Percentiles rank a stretch among this genome's conserved stretches.
Evolutionary conservation across 805 yeast species (phyloP).

Genomic region (Blastobotrys americana): DNA sequence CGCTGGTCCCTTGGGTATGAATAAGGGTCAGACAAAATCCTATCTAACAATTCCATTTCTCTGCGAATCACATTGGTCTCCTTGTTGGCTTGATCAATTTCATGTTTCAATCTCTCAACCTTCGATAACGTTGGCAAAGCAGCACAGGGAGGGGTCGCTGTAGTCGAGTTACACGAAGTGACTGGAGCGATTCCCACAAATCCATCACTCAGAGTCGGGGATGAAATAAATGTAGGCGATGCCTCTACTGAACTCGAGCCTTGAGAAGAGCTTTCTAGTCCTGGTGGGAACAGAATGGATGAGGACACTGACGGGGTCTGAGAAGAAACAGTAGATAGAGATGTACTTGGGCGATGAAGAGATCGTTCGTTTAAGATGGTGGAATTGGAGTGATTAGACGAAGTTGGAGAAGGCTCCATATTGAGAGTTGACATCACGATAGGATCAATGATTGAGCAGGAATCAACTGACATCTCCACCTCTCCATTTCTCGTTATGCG

Average conservation of each 20-base stretch:
- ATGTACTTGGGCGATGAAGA: neutral
- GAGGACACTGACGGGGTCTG: conserved; percentile 1
- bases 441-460: neutral
- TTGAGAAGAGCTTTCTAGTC: neutral
- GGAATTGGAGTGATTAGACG: neutral
- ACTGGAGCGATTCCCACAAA: neutral
- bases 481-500: neutral
- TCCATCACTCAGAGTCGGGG: neutral
- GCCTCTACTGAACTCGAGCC: neutral
- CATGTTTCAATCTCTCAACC: conserved; percentile 8
- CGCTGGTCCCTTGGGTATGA: conserved; percentile 4
- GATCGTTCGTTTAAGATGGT: neutral
- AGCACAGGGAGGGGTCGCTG: neutral
- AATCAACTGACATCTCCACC: neutral
- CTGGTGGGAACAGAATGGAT: conserved; percentile 5
- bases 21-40: conserved; percentile 1
- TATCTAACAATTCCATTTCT: conserved; percentile 3
- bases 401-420: neutral
- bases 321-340: neutral
- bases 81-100: conserved; percentile 6
- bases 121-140: conserved; percentile 2
- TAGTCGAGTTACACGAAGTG: neutral
- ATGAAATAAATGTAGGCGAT: neutral
- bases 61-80: conserved; percentile 3
- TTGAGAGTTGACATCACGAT: neutral